Conservation (phyloP, 768 basidiomycete species). For the Auriscalpium vulgare region DNA sequence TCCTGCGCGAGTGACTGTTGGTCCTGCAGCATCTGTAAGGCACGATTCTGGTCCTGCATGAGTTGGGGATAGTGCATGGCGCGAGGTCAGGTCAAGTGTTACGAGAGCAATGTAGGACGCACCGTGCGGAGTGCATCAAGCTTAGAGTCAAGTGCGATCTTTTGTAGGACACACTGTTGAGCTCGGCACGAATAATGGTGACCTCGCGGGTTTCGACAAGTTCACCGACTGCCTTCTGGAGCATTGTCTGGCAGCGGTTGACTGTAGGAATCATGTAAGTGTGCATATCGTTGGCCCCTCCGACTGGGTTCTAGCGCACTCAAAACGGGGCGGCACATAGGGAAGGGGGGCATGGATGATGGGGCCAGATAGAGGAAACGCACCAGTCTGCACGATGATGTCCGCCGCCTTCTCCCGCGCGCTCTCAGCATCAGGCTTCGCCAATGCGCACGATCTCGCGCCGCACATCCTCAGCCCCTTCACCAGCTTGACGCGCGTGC, state of each 20-base stretch:
- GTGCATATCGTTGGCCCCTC: no score
- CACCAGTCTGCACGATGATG: conserved; percentile 51
- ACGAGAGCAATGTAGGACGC: background rate
- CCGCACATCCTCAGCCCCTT: no score
- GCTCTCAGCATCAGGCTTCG: no score
- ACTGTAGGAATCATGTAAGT: no score
- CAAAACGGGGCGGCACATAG: conserved; percentile 8
- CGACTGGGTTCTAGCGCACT: no score
- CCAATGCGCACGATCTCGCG: no score
- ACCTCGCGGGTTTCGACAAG: conserved; percentile 39
- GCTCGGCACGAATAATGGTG: conserved; percentile 9
- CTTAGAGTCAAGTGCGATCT: conserved; percentile 14
- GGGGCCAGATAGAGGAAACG: no score
- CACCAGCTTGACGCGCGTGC: no score
- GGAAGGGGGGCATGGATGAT: conserved; percentile 15
- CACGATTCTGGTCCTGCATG: no score
- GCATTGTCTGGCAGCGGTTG: conserved; percentile 44
- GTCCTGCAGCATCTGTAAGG: no score
- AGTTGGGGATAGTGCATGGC: no score
- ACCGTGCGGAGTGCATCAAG: conserved; percentile 9
- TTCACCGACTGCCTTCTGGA: conserved; percentile 48
- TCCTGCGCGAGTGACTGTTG: no score
- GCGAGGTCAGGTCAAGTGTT: background rate
- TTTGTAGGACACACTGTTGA: conserved; percentile 9
- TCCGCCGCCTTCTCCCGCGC: conserved; percentile 47